Percentiles rank a stretch among this genome's conserved stretches.
Conservation (phyloP, 371 early-diverging fungal genomes). For the Mortierella sp. region DNA sequence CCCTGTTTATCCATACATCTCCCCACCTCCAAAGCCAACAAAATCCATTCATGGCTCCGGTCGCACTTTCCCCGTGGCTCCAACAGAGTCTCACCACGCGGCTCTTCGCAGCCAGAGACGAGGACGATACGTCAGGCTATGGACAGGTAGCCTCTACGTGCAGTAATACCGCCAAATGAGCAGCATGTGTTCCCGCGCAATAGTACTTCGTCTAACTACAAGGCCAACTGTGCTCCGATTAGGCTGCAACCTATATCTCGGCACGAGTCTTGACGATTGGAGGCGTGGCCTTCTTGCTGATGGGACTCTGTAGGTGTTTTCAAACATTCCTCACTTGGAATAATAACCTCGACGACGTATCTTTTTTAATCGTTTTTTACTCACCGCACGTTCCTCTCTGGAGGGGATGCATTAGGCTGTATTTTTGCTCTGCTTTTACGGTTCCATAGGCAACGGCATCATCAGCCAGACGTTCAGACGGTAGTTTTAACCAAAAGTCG, state of each 20-base stretch:
- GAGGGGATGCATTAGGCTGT: conserved; percentile 13
- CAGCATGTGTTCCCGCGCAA: too few species aligned
- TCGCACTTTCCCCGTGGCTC: too few species aligned
- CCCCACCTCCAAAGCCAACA: too few species aligned
- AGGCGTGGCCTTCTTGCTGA: conserved; percentile 21
- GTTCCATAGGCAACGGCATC: conserved; percentile 14
- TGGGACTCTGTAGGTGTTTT: conserved; percentile 29
- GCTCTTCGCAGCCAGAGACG: too few species aligned
- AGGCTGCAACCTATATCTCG: conserved; percentile 34
- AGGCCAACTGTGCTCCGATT: background rate
- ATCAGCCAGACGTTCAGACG: background rate
- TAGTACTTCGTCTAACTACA: too few species aligned
- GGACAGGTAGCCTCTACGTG: too few species aligned
- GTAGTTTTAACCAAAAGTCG: conserved; percentile 14
- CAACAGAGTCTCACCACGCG: too few species aligned
- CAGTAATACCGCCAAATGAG: too few species aligned
- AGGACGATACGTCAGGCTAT: too few species aligned
- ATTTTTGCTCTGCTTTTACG: conserved; percentile 20
- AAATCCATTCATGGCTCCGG: too few species aligned
- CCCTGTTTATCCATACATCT: too few species aligned
- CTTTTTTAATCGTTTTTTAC: background rate
- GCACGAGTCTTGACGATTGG: conserved; percentile 29
- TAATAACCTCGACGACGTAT: background rate
- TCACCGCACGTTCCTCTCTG: background rate
- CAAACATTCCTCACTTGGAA: too few species aligned